Percentiles rank a stretch among this genome's conserved stretches.
Evolutionary conservation across 257 asterid species (phyloP).

Genomic region (Fraxinus anomala): DNA sequence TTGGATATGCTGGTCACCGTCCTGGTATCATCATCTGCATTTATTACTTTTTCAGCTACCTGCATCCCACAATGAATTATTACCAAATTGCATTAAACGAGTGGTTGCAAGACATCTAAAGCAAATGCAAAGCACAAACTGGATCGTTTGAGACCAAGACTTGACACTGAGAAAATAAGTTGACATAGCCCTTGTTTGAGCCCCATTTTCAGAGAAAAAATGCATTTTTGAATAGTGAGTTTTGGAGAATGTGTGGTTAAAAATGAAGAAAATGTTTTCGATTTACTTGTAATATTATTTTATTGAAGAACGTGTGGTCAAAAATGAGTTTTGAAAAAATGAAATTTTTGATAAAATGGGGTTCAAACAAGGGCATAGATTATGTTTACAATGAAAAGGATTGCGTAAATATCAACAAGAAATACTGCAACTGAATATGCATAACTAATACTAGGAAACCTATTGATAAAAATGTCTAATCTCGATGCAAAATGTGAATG

Average conservation of each 20-base stretch:
- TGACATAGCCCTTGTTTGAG: neutral
- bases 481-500: constrained; percentile 13
- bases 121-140: neutral
- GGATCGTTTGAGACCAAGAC: neutral
- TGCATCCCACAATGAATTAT: constrained; percentile 25
- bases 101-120: constrained; percentile 1
- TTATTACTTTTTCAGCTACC: constrained; percentile 34
- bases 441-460: constrained; percentile 2
- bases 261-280: no score
- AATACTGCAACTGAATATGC: neutral
- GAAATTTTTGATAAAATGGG: no score
- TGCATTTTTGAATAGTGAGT: no score
- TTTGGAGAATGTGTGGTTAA: no score
- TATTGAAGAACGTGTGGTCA: no score
- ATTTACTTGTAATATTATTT: no score
- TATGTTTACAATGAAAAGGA: neutral
- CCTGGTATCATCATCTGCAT: constrained; percentile 23
- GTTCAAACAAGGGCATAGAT: neutral
- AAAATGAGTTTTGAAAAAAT: no score
- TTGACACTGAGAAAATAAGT: neutral
- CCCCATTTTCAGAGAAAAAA: no score
- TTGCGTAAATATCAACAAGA: neutral
- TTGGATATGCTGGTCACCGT: neutral
- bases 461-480: neutral
- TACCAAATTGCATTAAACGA: neutral